phyloP scores from a whole-genome alignment of 352 stramenopile species.

The Phytophthora kernoviae region DNA sequence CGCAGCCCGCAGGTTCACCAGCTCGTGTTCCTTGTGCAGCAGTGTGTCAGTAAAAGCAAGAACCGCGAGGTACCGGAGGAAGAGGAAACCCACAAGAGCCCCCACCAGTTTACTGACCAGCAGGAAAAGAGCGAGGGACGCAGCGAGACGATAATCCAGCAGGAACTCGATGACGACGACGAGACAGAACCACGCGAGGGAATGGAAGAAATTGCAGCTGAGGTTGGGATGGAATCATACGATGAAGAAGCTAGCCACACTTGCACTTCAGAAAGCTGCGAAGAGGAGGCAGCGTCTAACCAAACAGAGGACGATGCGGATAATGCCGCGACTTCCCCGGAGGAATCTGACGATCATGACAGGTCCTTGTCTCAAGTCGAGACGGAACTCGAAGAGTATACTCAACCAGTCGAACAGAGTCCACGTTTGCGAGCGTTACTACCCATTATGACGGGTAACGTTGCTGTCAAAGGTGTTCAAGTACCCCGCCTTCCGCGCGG shows the following conservation, averaged over 20 bases:
- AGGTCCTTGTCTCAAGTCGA: constrained; percentile 3
- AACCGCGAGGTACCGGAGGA: constrained; percentile 38
- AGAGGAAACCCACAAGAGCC: constrained; percentile 16
- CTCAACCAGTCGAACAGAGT: constrained; percentile 2
- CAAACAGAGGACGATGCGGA: constrained; percentile 49
- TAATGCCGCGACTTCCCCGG: constrained; percentile 3
- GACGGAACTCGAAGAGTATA: constrained; percentile 9
- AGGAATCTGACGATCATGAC: constrained; percentile 2
- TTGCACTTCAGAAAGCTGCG: constrained; percentile 19
- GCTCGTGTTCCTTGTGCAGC: constrained; percentile 40
- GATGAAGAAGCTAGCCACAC: constrained; percentile 26
- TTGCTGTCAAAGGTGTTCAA: constrained; percentile 37
- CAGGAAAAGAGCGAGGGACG: constrained; percentile 13
- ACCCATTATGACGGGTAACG: constrained; percentile 30
- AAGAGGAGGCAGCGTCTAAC: constrained; percentile 37
- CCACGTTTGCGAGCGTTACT: constrained; percentile 22
- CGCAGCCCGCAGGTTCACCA: constrained; percentile 45
- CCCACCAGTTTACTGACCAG: constrained; percentile 5
- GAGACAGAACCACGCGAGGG: constrained; percentile 17
- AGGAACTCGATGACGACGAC: constrained; percentile 26
- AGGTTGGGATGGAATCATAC: constrained; percentile 14
- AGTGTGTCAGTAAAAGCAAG: constrained; percentile 25
- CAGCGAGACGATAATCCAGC: constrained; percentile 18
- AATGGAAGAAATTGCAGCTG: constrained; percentile 20
- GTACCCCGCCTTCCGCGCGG: constrained; percentile 47